Evolutionary conservation across 306 rosid genomes (phyloP).

Genomic region (Cucurbita moschata): DNA sequence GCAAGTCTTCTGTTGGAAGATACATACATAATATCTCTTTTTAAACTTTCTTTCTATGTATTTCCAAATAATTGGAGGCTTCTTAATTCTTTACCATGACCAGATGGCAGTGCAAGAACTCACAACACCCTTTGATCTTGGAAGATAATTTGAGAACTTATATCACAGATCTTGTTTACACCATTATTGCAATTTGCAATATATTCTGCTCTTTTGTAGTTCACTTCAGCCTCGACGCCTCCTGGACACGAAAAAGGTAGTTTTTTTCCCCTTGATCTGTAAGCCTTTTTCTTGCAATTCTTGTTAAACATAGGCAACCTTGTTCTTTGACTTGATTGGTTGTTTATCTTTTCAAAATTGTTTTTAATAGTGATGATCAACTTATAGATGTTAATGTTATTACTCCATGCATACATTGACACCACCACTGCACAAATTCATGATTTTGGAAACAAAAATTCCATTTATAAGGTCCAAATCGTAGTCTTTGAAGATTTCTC

Average conservation of each 20-base stretch:
- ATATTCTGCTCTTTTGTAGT: not conserved
- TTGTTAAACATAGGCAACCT: too few species aligned
- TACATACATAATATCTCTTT: not conserved
- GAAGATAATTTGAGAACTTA: not conserved
- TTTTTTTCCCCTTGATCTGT: not conserved
- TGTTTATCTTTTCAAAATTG: not conserved
- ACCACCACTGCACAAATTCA: not conserved
- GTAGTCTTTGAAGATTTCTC: too few species aligned
- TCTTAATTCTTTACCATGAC: not conserved
- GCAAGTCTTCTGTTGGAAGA: not conserved
- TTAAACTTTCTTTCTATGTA: not conserved
- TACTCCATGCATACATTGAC: not conserved
- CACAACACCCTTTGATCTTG: not conserved
- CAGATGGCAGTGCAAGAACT: not conserved
- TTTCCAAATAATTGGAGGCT: constrained; percentile 3
- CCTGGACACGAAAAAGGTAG: not conserved
- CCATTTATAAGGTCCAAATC: too few species aligned
- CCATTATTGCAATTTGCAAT: not conserved
- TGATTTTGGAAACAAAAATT: too few species aligned
- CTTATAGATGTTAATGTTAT: not conserved
- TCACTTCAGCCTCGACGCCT: not conserved
- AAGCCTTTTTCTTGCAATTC: too few species aligned
- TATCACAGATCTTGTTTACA: too few species aligned
- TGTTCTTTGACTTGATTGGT: too few species aligned
- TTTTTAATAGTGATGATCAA: not conserved